Base-by-base conservation (phyloP, 176 grass and related monocot genomes). In the Typha latifolia region DNA sequence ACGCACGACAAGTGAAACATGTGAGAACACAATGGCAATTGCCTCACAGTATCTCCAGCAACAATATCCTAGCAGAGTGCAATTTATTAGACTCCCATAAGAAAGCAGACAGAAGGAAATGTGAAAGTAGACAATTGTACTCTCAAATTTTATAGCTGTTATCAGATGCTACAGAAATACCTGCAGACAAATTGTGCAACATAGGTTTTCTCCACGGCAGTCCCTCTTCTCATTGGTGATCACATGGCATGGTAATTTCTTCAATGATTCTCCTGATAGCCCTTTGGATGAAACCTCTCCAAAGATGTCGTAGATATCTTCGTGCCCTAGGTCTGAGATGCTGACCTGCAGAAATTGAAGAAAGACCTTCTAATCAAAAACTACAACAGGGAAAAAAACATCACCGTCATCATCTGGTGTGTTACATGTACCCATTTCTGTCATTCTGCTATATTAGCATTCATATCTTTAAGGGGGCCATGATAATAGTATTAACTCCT, bases 141-240 rank as follows among this genome's bases (percentile, higher is more conserved):
- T 43, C 37, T 43, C 8, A 19, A 59, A 2, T 21, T 59, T 59
- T 19, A 11, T n/a, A 59, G 16, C 53, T 59, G 16, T 16, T 59
- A 59, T 2, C 20, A 59, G 53, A 19, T 19, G 53, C 37, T 10
- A 6, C 37, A 43, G 53, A 21, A 59, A 4, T 86, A 89, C 90
- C 90, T 90, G 90, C 27, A 95, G 67, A 69, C 90, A 95, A 79
- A 95, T 84, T 47, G 90, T 53, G 64, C 90, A 95, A 74, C 78
- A 79, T 68, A 82, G 16, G 22, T 67, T 77, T 61, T 90, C 86
- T 69, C 64, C 80, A 61, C 10, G 21, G 4, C 31, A 55, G 12
- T 72, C 82, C 14, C 70, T 64, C 62, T 77, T 80, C 31, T 86
- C 77, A 49, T 89, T 79, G 49, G 83, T 64, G 69, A 95, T 51